These are phyloP conservation scores for Pseudogymnoascus sp. DNA, from an alignment of 2,329 filamentous ascomycete genomes.

Conservation along the genomic window DNA sequence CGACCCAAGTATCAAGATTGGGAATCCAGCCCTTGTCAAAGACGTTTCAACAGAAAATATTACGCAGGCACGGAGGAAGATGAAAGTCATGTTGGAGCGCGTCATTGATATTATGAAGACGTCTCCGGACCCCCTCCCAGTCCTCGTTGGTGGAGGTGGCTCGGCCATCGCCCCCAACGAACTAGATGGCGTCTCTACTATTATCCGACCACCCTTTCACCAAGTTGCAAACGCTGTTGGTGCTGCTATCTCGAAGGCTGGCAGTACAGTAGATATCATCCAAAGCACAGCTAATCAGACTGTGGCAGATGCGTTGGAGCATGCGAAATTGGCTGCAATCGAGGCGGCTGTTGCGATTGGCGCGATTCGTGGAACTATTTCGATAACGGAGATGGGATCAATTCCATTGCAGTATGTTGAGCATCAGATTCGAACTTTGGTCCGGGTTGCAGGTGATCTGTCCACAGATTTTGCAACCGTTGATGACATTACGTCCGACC, in stretches of 20 bases:
- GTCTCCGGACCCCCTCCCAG: constrained; percentile 43
- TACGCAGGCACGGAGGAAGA: constrained; percentile 20
- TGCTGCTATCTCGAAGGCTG: constrained; percentile 38
- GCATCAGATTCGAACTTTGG: constrained; percentile 31
- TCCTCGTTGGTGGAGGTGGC: constrained; percentile 51
- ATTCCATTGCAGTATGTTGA: constrained; percentile 20
- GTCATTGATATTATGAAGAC: constrained; percentile 51
- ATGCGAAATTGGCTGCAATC: constrained; percentile 15
- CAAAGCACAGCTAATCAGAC: constrained; percentile 17
- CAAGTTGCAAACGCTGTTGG: constrained; percentile 52
- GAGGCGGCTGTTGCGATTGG: constrained; percentile 19
- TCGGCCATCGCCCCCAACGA: constrained; percentile 39
- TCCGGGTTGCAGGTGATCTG: constrained; percentile 34
- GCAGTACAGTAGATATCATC: constrained; percentile 23
- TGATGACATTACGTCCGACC: constrained; percentile 22
- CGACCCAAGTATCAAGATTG: constrained; percentile 21
- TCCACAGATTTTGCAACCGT: constrained; percentile 16
- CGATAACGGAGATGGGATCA: constrained; percentile 18
- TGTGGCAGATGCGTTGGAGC: constrained; percentile 16
- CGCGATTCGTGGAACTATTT: constrained; percentile 17
- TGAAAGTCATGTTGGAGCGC: constrained; percentile 41
- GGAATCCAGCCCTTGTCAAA: constrained; percentile 12
- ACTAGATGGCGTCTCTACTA: constrained; percentile 42
- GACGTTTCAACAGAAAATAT: constrained; percentile 19
- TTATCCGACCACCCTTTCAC: constrained; percentile 43